These are phyloP conservation scores for Aureococcus anophagefferens DNA, from an alignment of 108 stramenopile species.

Conservation along the genomic window DNA sequence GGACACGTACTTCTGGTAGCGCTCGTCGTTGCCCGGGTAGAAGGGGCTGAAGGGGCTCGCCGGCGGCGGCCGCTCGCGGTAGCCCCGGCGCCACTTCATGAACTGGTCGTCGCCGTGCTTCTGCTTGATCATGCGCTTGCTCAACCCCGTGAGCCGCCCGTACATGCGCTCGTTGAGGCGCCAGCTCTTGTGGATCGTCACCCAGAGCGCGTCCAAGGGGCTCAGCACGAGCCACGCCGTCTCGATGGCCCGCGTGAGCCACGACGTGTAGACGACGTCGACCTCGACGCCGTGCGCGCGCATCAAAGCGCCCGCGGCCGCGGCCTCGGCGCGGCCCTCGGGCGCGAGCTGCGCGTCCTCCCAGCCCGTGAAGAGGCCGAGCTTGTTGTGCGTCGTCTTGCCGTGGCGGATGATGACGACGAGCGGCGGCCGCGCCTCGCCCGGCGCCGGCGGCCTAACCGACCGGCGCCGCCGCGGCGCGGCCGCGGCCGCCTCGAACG, in stretches of 20 bases:
- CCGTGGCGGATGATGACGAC: conserved; percentile 86
- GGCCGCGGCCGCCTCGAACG: background rate
- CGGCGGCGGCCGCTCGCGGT: conserved; percentile 61
- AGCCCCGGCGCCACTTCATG: conserved; percentile 77
- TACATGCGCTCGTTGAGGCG: conserved; percentile 83
- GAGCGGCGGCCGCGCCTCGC: conserved; percentile 37
- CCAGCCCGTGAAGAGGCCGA: conserved; percentile 88
- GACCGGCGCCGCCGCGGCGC: background rate
- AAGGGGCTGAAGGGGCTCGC: conserved; percentile 58
- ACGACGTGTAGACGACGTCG: conserved; percentile 91
- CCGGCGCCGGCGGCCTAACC: background rate
- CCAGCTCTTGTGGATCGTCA: conserved; percentile 85
- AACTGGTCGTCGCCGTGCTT: conserved; percentile 83
- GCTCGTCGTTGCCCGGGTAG: conserved; percentile 75
- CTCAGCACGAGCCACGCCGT: conserved; percentile 73
- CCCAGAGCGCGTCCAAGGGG: conserved; percentile 78
- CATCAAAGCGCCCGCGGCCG: conserved; percentile 60
- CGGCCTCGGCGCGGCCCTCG: conserved; percentile 79
- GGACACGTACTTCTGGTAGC: conserved; percentile 67
- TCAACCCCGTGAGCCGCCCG: conserved; percentile 68
- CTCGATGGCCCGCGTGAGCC: conserved; percentile 80
- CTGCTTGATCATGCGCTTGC: conserved; percentile 82
- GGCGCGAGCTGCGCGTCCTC: conserved; percentile 69
- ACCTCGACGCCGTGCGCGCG: conserved; percentile 79
- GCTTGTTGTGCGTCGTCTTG: conserved; percentile 83